A percentile compares a stretch with the other conserved stretches of the same genome.
phyloP scores from a whole-genome alignment of 1,139 yeast genomes.

The Keqinozyma sinolaborantium region DNA sequence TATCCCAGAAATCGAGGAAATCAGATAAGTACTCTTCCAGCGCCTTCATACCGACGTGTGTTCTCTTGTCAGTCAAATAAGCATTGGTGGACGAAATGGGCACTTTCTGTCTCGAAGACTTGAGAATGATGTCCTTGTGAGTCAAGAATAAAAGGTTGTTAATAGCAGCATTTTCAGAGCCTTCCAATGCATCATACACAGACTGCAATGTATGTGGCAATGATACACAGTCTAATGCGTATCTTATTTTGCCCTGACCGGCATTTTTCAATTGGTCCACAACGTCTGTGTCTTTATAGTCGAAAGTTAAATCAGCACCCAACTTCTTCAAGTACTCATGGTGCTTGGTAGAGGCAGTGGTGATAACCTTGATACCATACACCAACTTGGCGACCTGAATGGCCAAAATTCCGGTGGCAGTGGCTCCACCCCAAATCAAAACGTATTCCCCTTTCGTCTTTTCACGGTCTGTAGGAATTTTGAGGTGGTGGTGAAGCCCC shows the following conservation, averaged over 20 bases:
- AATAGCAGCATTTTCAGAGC: constrained; percentile 17
- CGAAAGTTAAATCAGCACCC: constrained; percentile 62
- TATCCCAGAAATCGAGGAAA: constrained; percentile 20
- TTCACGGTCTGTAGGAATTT: background rate
- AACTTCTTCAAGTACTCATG: constrained; percentile 35
- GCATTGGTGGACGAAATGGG: constrained; percentile 15
- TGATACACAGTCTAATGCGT: constrained; percentile 58
- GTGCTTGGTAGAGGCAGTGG: constrained; percentile 50
- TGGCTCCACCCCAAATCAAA: constrained; percentile 59
- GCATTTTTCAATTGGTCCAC: constrained; percentile 42
- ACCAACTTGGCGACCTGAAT: constrained; percentile 51
- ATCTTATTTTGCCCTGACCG: constrained; percentile 40
- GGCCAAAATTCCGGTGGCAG: constrained; percentile 53
- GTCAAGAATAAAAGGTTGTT: constrained; percentile 28
- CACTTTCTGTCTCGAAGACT: constrained; percentile 19
- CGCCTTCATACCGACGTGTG: constrained; percentile 6
- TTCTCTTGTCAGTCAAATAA: constrained; percentile 10
- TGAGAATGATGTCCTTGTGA: constrained; percentile 10
- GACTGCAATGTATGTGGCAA: constrained; percentile 33
- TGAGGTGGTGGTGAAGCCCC: constrained; percentile 10
- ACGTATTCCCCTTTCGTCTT: background rate
- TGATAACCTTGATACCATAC: constrained; percentile 50
- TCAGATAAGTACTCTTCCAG: constrained; percentile 4
- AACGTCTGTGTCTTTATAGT: constrained; percentile 56
- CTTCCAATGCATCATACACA: constrained; percentile 41